Evolutionary conservation across 2,329 filamentous ascomycete species (phyloP).

Genomic region (Mycogone perniciosa): DNA sequence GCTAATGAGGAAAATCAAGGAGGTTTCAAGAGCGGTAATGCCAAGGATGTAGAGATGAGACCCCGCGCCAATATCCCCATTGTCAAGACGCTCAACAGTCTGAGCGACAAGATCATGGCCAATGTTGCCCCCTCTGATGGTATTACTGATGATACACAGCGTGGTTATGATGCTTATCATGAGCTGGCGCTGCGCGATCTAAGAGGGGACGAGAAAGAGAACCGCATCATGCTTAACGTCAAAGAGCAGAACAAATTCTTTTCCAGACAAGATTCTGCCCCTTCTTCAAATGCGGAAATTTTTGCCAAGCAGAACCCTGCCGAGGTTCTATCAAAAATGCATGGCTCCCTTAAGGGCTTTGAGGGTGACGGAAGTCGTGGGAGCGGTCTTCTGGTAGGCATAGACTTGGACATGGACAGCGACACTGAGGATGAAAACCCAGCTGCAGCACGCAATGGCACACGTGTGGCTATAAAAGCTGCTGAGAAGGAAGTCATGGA

Average conservation of each 20-base stretch:
- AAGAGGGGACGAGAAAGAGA: conserved; percentile 64
- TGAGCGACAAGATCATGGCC: conserved; percentile 90
- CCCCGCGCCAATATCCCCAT: conserved; percentile 78
- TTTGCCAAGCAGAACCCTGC: conserved; percentile 66
- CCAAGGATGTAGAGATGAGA: conserved; percentile 84
- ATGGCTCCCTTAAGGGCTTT: conserved; percentile 52
- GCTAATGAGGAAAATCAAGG: conserved; percentile 95
- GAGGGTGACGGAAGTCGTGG: conserved; percentile 42
- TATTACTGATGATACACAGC: conserved; percentile 49
- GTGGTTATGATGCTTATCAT: conserved; percentile 67
- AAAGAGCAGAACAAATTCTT: conserved; percentile 84
- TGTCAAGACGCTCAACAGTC: conserved; percentile 77
- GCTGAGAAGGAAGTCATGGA: conserved; percentile 62
- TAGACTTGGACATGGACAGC: conserved; percentile 65
- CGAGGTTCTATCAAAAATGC: conserved; percentile 60
- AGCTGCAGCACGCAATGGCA: conserved; percentile 57
- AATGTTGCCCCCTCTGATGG: conserved; percentile 75
- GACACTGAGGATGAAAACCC: conserved; percentile 58
- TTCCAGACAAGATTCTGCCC: conserved; percentile 48
- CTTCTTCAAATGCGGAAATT: conserved; percentile 39
- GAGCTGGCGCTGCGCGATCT: conserved; percentile 76
- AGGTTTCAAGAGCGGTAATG: conserved; percentile 72
- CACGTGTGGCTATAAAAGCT: conserved; percentile 56
- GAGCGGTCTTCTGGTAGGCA: conserved; percentile 54
- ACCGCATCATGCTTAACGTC: conserved; percentile 77